phyloP scores from a whole-genome alignment of 352 stramenopile species.

The Stephanocyclus meneghinianus region DNA sequence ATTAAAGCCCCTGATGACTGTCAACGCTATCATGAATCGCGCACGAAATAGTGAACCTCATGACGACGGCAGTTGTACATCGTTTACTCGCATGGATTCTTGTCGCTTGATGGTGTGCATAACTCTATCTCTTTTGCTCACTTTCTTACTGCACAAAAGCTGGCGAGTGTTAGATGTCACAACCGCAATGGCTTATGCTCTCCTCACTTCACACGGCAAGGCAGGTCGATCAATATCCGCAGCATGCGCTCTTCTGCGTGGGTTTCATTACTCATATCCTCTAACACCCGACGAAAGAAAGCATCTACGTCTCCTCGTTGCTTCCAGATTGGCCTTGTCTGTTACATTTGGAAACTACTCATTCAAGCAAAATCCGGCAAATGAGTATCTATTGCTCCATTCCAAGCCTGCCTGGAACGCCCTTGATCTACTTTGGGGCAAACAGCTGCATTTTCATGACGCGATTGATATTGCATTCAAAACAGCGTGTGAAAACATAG shows the following conservation, averaged over 20 bases:
- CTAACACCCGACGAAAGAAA: conserved; percentile 72
- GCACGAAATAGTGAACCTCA: conserved; percentile 56
- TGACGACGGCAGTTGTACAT: conserved; percentile 83
- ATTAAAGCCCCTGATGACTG: conserved; percentile 83
- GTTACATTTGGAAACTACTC: conserved; percentile 82
- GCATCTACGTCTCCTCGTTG: conserved; percentile 75
- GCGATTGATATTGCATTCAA: conserved; percentile 52
- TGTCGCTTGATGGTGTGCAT: background rate
- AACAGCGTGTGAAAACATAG: conserved; percentile 48
- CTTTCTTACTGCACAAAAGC: conserved; percentile 42
- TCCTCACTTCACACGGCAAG: conserved; percentile 79
- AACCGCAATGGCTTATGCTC: conserved; percentile 82
- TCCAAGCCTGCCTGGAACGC: conserved; percentile 80
- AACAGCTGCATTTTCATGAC: conserved; percentile 20
- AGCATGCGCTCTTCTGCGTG: conserved; percentile 75
- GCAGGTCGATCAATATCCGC: conserved; percentile 67
- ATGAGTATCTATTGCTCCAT: conserved; percentile 84
- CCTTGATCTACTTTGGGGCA: conserved; percentile 78
- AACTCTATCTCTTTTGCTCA: background rate
- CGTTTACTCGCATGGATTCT: conserved; percentile 1
- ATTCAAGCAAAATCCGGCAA: conserved; percentile 80
- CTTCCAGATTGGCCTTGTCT: conserved; percentile 73
- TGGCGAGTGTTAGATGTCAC: conserved; percentile 82
- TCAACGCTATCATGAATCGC: conserved; percentile 83
- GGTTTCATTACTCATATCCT: conserved; percentile 71